Evolutionary conservation across 805 yeast genomes (phyloP).

Genomic region (Starmerella gropengiesseri): DNA sequence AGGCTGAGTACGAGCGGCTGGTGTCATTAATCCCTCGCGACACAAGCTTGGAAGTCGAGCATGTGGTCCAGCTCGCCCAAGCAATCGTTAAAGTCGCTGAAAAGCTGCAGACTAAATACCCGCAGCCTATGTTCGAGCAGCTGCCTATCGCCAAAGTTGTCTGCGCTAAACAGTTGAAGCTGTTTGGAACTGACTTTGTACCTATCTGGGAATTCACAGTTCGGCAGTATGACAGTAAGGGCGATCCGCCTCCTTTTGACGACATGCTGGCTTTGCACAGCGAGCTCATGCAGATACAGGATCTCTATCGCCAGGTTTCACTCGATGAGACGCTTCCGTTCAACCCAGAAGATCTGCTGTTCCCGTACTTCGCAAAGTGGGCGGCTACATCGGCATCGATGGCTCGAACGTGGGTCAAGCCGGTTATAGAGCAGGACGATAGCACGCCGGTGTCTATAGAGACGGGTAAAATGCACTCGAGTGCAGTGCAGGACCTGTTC

Average conservation of each 20-base stretch:
- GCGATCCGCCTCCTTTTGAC: constrained; percentile 33
- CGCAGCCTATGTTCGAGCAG: constrained; percentile 48
- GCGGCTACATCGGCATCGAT: constrained; percentile 37
- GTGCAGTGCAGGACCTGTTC: constrained; percentile 60
- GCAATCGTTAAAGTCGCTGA: constrained; percentile 41
- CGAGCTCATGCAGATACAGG: constrained; percentile 42
- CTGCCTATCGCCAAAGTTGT: constrained; percentile 38
- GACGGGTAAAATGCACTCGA: constrained; percentile 34
- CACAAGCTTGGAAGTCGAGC: constrained; percentile 41
- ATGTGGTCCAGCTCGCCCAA: constrained; percentile 49
- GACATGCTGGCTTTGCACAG: constrained; percentile 51
- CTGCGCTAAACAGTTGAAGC: constrained; percentile 26
- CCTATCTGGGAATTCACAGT: constrained; percentile 28
- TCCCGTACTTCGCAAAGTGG: constrained; percentile 35
- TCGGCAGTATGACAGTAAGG: constrained; percentile 19
- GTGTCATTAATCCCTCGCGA: constrained; percentile 49
- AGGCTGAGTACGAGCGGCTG: constrained; percentile 35
- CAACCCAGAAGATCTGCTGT: constrained; percentile 47
- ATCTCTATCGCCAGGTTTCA: constrained; percentile 40
- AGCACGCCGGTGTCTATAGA: constrained; percentile 43
- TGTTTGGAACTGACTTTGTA: constrained; percentile 29
- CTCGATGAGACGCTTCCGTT: constrained; percentile 38
- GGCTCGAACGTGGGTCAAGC: constrained; percentile 39
- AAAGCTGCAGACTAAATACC: constrained; percentile 47
- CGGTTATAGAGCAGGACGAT: constrained; percentile 48